These are phyloP conservation scores for Sabuloglossum arenarium DNA, from an alignment of 495 filamentous ascomycete genomes.

Conservation along the genomic window DNA sequence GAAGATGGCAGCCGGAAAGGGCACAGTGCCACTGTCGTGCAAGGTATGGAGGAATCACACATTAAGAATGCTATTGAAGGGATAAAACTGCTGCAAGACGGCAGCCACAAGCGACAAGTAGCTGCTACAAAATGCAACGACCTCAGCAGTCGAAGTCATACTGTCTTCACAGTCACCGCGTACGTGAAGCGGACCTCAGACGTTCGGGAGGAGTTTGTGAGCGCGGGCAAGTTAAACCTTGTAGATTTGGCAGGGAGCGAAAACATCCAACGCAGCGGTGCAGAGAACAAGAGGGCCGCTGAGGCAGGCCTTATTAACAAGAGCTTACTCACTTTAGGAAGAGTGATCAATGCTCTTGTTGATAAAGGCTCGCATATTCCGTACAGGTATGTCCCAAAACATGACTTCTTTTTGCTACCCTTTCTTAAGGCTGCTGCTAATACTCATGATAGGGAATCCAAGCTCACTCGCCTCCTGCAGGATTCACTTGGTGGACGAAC, in stretches of 20 bases:
- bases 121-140: constrained; percentile 98
- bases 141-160: constrained; percentile 85
- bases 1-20: constrained; percentile 77
- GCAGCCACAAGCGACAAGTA: constrained; percentile 84
- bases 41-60: constrained; percentile 92
- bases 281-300: constrained; percentile 89
- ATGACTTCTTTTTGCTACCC: not conserved
- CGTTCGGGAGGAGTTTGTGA: constrained; percentile 77
- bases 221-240: constrained; percentile 81
- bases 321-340: constrained; percentile 78
- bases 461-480: constrained; percentile 83
- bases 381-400: constrained; percentile 28
- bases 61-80: constrained; percentile 71
- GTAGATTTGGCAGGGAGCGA: constrained; percentile 94
- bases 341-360: constrained; percentile 94
- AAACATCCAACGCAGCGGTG: constrained; percentile 89
- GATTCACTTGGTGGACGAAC: constrained; percentile 89
- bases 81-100: constrained; percentile 70
- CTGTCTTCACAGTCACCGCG: constrained; percentile 85
- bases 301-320: constrained; percentile 97
- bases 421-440: constrained; percentile 1
- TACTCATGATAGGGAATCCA: constrained; percentile 47
- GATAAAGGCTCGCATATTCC: constrained; percentile 83
- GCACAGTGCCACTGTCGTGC: constrained; percentile 58
- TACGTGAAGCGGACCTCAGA: constrained; percentile 64